phyloP scores from a whole-genome alignment of 1,284 basidiomycete genomes.

The Trichosporon coremiiforme region DNA sequence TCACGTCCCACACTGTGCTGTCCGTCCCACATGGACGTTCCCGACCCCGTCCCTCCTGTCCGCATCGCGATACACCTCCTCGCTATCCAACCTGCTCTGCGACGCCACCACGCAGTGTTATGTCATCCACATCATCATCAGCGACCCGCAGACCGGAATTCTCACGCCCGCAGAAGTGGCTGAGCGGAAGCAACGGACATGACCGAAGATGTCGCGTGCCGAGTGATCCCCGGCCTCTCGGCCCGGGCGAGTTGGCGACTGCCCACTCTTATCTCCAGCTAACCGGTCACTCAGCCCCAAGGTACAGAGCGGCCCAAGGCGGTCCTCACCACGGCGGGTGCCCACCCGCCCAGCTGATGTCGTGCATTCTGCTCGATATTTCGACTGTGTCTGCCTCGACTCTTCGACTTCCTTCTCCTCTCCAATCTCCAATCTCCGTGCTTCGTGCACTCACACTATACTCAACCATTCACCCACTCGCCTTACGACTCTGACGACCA shows the following conservation, averaged over 20 bases:
- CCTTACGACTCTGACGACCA: neutral
- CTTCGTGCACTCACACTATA: neutral
- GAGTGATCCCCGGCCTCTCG: neutral
- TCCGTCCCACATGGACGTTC: too few relatives aligned
- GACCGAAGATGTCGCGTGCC: slow-evolving; percentile 7
- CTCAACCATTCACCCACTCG: neutral
- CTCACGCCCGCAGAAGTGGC: neutral
- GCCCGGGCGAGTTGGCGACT: slow-evolving; percentile 1
- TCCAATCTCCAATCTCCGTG: too few relatives aligned
- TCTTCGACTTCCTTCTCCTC: neutral
- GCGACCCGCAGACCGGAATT: neutral
- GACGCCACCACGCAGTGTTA: neutral
- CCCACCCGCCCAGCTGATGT: neutral
- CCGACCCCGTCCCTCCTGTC: neutral
- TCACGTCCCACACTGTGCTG: too few relatives aligned
- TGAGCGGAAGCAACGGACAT: slow-evolving; percentile 5
- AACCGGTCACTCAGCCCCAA: neutral
- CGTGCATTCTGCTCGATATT: neutral
- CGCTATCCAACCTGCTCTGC: too few relatives aligned
- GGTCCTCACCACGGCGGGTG: neutral
- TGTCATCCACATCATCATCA: neutral
- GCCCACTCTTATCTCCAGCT: slow-evolving; percentile 14
- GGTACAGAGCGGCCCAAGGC: neutral
- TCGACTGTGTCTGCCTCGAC: neutral
- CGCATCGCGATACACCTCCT: too few relatives aligned